Evolutionary conservation across 345 rosid species (phyloP).

Genomic region (Pistacia integerrima): DNA sequence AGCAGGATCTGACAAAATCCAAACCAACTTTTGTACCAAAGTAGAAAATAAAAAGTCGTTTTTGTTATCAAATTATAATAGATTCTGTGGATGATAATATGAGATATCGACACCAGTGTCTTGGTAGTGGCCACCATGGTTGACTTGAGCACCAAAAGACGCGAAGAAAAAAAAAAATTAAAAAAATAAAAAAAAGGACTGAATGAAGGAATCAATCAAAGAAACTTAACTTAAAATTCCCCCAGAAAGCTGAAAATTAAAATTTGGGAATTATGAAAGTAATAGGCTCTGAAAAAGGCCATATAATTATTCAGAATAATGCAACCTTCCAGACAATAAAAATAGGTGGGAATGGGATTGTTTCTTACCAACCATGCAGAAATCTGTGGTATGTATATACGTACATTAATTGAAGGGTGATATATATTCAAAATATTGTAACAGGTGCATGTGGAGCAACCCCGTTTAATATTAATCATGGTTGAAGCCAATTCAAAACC

Average conservation of each 20-base stretch:
- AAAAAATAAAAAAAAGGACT: background rate
- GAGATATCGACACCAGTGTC: conserved; percentile 12
- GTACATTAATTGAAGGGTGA: background rate
- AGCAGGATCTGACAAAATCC: conserved; percentile 52
- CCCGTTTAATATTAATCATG: background rate
- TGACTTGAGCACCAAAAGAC: conserved; percentile 44
- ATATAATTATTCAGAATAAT: background rate
- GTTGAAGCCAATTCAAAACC: background rate
- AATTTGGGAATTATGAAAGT: background rate
- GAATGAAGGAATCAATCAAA: background rate
- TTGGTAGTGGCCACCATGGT: conserved; percentile 46
- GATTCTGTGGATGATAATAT: conserved; percentile 20
- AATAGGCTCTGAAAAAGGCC: background rate
- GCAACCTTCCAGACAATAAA: conserved; percentile 17
- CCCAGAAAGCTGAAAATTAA: too few species aligned
- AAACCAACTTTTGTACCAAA: conserved; percentile 39
- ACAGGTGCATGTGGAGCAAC: conserved; percentile 18
- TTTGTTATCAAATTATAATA: conserved; percentile 12
- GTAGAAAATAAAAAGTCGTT: conserved; percentile 18
- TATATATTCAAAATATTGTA: background rate
- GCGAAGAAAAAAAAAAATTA: conserved; percentile 5
- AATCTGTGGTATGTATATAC: conserved; percentile 20
- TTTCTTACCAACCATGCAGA: conserved; percentile 36
- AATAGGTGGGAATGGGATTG: conserved; percentile 27
- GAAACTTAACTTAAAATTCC: background rate